Evolutionary conservation across 108 stramenopile genomes (phyloP), one percentile per base, ranked within the genome.

Genomic region (Cyclotella kingstonii): DNA sequence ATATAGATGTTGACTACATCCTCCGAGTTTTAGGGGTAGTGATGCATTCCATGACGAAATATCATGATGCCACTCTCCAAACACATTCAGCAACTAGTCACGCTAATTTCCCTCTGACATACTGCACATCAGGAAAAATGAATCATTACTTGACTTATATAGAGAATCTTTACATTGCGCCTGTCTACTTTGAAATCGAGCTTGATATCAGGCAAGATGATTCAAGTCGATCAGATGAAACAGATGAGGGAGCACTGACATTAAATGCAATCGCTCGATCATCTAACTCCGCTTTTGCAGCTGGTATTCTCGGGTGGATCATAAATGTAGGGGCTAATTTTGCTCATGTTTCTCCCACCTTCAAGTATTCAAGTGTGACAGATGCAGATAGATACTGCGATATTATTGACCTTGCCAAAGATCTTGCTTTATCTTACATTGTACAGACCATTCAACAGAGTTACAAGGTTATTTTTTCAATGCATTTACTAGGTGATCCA

Each of bases 261-360:
- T 25, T 77, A 9, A 58, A 60, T 44, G 31, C 76, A 14, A 73
- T 73, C 38, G 65, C 70, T 38, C 48, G 66, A 40, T 72, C 70
- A 6, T 54, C 70, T 2, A 73, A 66, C 23, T 72, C 73, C 23
- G 49, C 68, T 12, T 27, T 22, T 33, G 49, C 66, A 14, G 47
- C 76, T 23, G 76, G 65, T 23, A 21, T 77, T 31, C 51, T 72
- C 1, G 42, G 55, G 6, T 77, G 76, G 76, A 23, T 77, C 18
- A 64, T 67, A 35, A 77, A 72, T 50, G 76, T 77, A 14, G 76
- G 68, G 27, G 70, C 70, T 4, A 77, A 71, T 26, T 77, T 77
- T 31, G 76, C 76, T 9, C 76, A 77, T 35, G 76, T 77, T n/a
- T 72, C 76, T 5, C 76, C 76, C 2, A 72, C 60, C 0, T 77